Evolutionary conservation across 306 rosid species (phyloP), one percentile per base, ranked within the genome.

Genomic region (Gynostemma pentaphyllum): DNA sequence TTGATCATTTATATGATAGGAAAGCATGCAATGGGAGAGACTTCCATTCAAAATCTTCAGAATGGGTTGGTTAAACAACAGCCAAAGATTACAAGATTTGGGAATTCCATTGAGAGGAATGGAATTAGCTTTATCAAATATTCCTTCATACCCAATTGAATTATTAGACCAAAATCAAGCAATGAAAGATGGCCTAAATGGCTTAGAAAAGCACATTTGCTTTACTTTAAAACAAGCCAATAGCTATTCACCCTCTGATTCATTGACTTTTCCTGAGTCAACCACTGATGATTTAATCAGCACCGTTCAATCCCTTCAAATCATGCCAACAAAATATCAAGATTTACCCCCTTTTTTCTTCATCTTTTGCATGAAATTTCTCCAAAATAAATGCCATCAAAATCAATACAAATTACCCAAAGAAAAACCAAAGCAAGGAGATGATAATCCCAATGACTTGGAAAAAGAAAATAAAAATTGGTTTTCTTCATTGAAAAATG

Each of bases 21-120:
- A 80, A 62, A 69, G 80, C 60, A 66, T 76, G 86, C 18, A 52
- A 32, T 87, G 88, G 95, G 91, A 87, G 77, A 84, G 57, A 40
- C 30, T 80, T 72, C 74, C 74, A 0, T 23, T 62, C 34, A 78
- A 55, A 16, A 11, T 71, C 54, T 51, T 78, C 2, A 51, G 47
- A 72, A 45, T 48, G 1, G 6, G 45, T 9, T 28, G 40, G 14
- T 45, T 12, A 30, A 79, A 61, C 41, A 66, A 59, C 14, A 75
- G 70, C 50, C 61, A 70, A 26, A 74, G 18, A 62, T 73, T 76
- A 71, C 66, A 76, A 68, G 83, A 70, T 18, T 15, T 78, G 36
- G 82, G 82, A 44, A 56, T 36, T 1, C 72, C 68, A 44, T 60
- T 82, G 1, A 76, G 73, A 70, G 91, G 91, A 15, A 80, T 84